phyloP scores from a whole-genome alignment of 495 filamentous ascomycete genomes.

The Parmelia sp. region DNA sequence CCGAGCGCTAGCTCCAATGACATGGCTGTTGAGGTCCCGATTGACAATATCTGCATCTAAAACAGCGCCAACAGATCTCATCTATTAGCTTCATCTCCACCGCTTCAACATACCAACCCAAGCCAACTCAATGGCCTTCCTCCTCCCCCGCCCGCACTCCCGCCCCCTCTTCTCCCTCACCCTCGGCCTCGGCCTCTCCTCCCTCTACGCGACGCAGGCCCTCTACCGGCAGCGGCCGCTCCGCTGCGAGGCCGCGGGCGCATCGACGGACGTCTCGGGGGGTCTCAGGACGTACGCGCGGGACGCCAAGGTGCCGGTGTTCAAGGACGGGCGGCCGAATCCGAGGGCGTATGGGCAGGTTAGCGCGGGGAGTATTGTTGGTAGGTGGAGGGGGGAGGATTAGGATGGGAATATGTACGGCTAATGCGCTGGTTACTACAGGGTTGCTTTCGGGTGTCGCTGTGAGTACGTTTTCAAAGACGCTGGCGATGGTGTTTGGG shows the following conservation, averaged over 20 bases:
- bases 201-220: conserved; percentile 35
- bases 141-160: conserved; percentile 32
- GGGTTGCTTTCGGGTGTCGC: conserved; percentile 64
- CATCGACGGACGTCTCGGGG: not conserved
- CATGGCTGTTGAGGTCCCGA: no score
- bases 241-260: conserved; percentile 19
- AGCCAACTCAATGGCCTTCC: conserved; percentile 12
- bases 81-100: no score
- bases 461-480: conserved; percentile 67
- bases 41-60: no score
- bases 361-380: conserved; percentile 61
- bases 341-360: conserved; percentile 57
- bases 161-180: conserved; percentile 30
- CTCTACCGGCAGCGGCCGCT: conserved; percentile 19
- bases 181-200: conserved; percentile 39
- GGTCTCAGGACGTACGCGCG: conserved; percentile 21
- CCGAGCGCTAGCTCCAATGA: not conserved
- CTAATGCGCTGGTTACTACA: conserved; percentile 25
- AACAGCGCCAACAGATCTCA: not conserved
- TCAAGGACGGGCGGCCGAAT: conserved; percentile 36
- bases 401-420: not conserved
- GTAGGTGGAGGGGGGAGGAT: conserved; percentile 27
- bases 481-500: conserved; percentile 65
- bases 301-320: conserved; percentile 28
- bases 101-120: not conserved